Base-by-base conservation (phyloP, 768 basidiomycete genomes). In the Collybia mongolica region DNA sequence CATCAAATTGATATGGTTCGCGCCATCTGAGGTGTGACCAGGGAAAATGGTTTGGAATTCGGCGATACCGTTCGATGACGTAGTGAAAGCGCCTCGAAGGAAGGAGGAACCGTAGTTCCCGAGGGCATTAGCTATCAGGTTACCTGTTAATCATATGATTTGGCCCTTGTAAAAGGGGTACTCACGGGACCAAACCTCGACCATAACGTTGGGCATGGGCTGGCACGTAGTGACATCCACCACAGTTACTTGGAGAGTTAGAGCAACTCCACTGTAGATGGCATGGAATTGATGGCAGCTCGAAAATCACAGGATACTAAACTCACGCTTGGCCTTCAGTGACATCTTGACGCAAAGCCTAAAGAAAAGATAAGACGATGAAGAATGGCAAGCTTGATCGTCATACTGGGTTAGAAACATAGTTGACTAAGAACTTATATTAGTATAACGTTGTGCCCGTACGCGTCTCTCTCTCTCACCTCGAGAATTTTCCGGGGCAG, bases 161-260 rank as follows among this genome's bases (percentile, higher is more conserved):
- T 9, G 23, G 7, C 11, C n/a, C 4, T 23, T 6, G 6, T 22
- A 28, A 49, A 44, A 14, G 7, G 9, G n/a, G 6, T 22, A 43
- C 53, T 49, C 22, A 57, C 56, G 24, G 29, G 56, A 57, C 54
- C 57, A 58, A 40, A 58, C 43, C 35, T 75, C 73, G 20, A 75
- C 70, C 66, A 72, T 66, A 14, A 61, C 65, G 51, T 70, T 67
- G 11, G 63, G 37, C 39, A 73, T 56, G 1, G 73, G 71, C 50
- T 71, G 45, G 63, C 74, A 75, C 17, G 72, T 72, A n/a, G 64
- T 57, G 2, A 68, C 65, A 49, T 74, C 66, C 49, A 75, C 58
- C 29, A 74, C 56, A 35, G 68, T 69, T 28, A 75, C 62, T 51
- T 75, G 71, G 37, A 75, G 60, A 1, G 60, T 66, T 48, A 74